Conservation (phyloP, 148 eudicot genomes). For the Diospyros kaki region DNA sequence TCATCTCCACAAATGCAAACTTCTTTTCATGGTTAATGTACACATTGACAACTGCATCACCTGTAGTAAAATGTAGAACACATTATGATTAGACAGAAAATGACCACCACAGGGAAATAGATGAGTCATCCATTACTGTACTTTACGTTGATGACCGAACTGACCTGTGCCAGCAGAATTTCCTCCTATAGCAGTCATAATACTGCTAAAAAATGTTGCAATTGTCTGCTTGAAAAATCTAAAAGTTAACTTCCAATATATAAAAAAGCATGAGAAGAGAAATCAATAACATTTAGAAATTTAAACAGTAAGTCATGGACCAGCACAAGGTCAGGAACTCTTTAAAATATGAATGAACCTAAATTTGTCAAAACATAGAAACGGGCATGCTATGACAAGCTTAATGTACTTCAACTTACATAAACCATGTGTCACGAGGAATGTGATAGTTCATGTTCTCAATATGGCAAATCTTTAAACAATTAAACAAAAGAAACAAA, state of each 20-base stretch:
- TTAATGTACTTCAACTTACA: not conserved
- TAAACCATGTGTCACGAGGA: not conserved
- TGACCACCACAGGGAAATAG: not conserved
- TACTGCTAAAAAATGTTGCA: slow-evolving; percentile 82
- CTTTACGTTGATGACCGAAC: slow-evolving; percentile 18
- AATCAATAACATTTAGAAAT: not conserved
- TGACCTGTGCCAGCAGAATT: slow-evolving; percentile 86
- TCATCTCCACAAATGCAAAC: slow-evolving; percentile 97
- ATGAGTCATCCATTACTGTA: not conserved
- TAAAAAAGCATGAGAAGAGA: not conserved
- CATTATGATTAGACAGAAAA: not conserved
- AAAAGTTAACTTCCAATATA: not conserved
- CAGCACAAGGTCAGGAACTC: not conserved
- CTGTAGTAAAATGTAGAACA: slow-evolving; percentile 26
- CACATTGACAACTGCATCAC: slow-evolving; percentile 96
- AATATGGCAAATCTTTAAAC: too few relatives aligned
- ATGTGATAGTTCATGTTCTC: too few relatives aligned
- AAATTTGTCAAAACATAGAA: not conserved
- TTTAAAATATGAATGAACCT: not conserved
- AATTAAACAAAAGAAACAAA: too few relatives aligned
- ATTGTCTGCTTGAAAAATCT: slow-evolving; percentile 53
- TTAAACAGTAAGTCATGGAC: not conserved
- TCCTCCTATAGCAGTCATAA: slow-evolving; percentile 82
- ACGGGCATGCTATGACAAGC: not conserved
- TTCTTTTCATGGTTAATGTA: slow-evolving; percentile 97